phyloP scores from a whole-genome alignment of 805 yeast genomes.

The Lachancea sp. region DNA sequence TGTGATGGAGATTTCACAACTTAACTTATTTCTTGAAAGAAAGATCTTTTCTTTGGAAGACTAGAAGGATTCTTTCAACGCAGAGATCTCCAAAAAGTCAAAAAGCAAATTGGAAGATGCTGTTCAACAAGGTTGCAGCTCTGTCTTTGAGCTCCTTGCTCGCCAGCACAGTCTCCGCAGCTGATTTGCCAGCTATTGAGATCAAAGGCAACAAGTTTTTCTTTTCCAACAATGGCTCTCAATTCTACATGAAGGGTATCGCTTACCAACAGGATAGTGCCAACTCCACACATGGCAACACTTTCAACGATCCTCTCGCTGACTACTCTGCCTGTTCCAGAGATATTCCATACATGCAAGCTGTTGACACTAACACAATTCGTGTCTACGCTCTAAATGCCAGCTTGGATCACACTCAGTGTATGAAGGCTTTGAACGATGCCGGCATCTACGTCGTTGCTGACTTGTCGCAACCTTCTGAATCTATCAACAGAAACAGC shows the following conservation, averaged over 20 bases:
- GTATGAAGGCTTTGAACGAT: conserved; percentile 59
- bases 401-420: conserved; percentile 55
- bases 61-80: too few relatives aligned
- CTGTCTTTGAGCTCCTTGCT: conserved; percentile 27
- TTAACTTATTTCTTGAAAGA: too few relatives aligned
- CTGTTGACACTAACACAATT: conserved; percentile 59
- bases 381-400: conserved; percentile 72
- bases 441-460: conserved; percentile 80
- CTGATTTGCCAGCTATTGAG: conserved; percentile 56
- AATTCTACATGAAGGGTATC: conserved; percentile 69
- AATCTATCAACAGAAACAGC: conserved; percentile 52
- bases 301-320: conserved; percentile 67
- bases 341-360: conserved; percentile 65
- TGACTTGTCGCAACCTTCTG: conserved; percentile 63
- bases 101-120: conserved; percentile 20
- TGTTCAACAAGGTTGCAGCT: conserved; percentile 33
- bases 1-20: too few relatives aligned
- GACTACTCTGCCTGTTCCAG: conserved; percentile 55
- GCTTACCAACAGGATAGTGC: conserved; percentile 72
- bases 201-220: conserved; percentile 73
- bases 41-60: too few relatives aligned
- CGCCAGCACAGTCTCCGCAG: conserved; percentile 33
- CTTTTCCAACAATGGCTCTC: conserved; percentile 71
- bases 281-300: conserved; percentile 37
- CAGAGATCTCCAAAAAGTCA: not conserved